Percentiles rank a stretch among this genome's conserved stretches.
Conservation (phyloP, 2,329 filamentous ascomycete species). For the Geoglossum cookeanum region DNA sequence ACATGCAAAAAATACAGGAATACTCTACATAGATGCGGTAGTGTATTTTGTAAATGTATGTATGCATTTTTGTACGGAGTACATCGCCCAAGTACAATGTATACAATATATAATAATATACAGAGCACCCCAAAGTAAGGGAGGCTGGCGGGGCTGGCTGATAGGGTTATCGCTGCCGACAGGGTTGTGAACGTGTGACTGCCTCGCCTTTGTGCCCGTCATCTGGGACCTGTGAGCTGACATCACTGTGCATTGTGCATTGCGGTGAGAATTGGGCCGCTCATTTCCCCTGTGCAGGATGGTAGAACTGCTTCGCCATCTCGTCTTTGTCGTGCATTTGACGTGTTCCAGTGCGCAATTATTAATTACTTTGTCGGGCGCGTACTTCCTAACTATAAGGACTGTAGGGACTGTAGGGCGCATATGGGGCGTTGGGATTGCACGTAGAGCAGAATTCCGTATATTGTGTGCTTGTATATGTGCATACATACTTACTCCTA, state of each 20-base stretch:
- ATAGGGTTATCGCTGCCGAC: background rate
- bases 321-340: background rate
- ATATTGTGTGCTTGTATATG: too few relatives aligned
- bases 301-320: background rate
- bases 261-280: background rate
- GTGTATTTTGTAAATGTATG: too few relatives aligned
- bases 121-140: background rate
- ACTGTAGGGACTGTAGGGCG: too few relatives aligned
- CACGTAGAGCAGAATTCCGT: background rate
- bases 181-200: background rate
- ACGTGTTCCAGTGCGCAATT: background rate
- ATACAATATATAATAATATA: too few relatives aligned
- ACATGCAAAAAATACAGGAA: too few relatives aligned
- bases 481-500: too few relatives aligned
- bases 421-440: background rate
- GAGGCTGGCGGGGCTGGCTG: background rate
- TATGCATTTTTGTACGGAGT: too few relatives aligned
- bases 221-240: background rate
- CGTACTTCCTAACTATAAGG: too few relatives aligned
- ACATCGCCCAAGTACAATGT: too few relatives aligned
- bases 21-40: too few relatives aligned
- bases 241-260: background rate
- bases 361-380: too few relatives aligned
- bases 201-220: background rate
- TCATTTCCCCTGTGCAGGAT: background rate